Evolutionary conservation across 2,329 filamentous ascomycete genomes (phyloP), one percentile per base, ranked within the genome.

Genomic region (Aureobasidium sp.): DNA sequence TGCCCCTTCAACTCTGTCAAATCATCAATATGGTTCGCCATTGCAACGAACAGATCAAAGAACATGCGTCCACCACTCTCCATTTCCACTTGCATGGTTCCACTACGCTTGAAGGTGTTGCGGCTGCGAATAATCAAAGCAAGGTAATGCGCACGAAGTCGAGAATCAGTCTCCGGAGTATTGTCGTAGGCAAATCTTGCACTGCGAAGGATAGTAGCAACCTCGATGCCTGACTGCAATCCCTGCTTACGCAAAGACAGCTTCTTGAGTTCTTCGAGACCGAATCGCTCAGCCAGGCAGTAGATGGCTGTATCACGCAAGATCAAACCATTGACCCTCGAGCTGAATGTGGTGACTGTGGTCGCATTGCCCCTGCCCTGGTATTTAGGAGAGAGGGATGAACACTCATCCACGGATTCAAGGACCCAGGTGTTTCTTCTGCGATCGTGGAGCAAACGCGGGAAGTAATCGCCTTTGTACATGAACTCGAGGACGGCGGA

Each of bases 1-100:
- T 86, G 88, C 84, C 84, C 88, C 74, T 94, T 91, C 45, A 60
- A 37, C 29, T 42, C 45, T 78, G 90, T 88, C 78, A 97, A 86
- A 77, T 97, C 92, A 83, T 97, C 92, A 73, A 97, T 88, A 81
- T 96, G 92, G 79, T 96, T 97, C 83, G 91, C 96, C 88, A 97
- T 90, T 71, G 92, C 92, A 74, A 97, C 92, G 77, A 97, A 97
- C 77, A 97, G 82, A 83, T 97, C 92, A 80, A 97, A 97, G 83
- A 94, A 97, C 79, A 97, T 83, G 83, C 92, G 92, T 78, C 83
- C 91, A 75, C 92, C 91, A 77, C 86, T 86, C 81, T 96, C 90
- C 92, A 97, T 97, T 81, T 97, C 92, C 80, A 89, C 88, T 84
- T 97, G 92, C 91, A 97, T 96, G 77, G 92, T 97, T 78, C 92